These are phyloP conservation scores for Hypoxylon rickii DNA, from an alignment of 495 filamentous ascomycete species.

Conservation along the genomic window DNA sequence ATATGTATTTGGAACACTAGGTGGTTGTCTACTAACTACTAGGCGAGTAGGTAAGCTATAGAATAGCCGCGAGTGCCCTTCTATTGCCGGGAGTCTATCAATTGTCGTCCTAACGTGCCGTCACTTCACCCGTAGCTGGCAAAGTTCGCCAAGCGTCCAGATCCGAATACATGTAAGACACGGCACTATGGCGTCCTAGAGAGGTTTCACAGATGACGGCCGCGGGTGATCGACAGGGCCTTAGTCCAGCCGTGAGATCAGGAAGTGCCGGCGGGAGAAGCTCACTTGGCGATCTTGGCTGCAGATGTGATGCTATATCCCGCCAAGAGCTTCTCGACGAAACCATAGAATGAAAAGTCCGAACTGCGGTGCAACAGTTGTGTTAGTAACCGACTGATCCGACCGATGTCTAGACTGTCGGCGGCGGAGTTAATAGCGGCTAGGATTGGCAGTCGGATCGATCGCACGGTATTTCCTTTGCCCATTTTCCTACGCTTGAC, in stretches of 20 bases:
- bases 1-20: neutral
- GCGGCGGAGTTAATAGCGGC: slow-evolving; percentile 5
- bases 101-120: no score
- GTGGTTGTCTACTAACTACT: no score
- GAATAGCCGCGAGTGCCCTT: no score
- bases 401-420: neutral
- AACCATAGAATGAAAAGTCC: slow-evolving; percentile 17
- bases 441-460: neutral
- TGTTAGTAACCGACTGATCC: neutral
- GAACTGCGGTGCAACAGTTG: neutral
- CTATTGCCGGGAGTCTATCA: no score
- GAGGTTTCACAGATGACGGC: slow-evolving; percentile 18
- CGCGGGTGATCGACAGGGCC: slow-evolving; percentile 34
- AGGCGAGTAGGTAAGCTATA: no score
- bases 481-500: no score
- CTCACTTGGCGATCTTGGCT: slow-evolving; percentile 26
- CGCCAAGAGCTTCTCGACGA: slow-evolving; percentile 4
- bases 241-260: slow-evolving; percentile 11
- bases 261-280: slow-evolving; percentile 24
- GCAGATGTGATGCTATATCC: slow-evolving; percentile 13
- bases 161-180: slow-evolving; percentile 9
- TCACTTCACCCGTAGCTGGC: neutral
- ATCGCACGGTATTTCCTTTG: no score
- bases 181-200: slow-evolving; percentile 12
- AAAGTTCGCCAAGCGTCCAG: slow-evolving; percentile 17